phyloP scores from a whole-genome alignment of 495 filamentous ascomycete species.

The Penicillium desertorum region DNA sequence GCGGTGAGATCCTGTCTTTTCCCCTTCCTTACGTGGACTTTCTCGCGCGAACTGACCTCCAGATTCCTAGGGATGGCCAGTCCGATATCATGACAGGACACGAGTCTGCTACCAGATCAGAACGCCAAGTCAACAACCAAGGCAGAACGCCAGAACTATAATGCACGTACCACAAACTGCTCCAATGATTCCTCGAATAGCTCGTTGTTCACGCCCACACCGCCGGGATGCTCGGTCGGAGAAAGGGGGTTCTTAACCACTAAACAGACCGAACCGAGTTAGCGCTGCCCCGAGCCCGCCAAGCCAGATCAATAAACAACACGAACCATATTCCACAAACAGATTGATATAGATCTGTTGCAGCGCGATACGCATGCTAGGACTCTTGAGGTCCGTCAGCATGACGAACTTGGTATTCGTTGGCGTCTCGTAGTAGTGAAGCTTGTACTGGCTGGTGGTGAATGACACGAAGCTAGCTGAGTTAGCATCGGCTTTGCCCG shows the following conservation, averaged over 20 bases:
- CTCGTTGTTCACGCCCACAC: slow-evolving; percentile 88
- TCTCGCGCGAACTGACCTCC: not conserved
- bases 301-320: not conserved
- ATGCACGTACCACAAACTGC: slow-evolving; percentile 65
- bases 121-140: slow-evolving; percentile 17
- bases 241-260: slow-evolving; percentile 95
- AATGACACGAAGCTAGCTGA: slow-evolving; percentile 74
- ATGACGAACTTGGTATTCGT: slow-evolving; percentile 95
- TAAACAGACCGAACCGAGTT: slow-evolving; percentile 30
- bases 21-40: not conserved
- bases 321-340: slow-evolving; percentile 88
- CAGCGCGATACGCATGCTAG: slow-evolving; percentile 86
- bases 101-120: slow-evolving; percentile 39
- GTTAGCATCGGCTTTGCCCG: slow-evolving; percentile 3
- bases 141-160: slow-evolving; percentile 6
- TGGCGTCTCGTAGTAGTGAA: slow-evolving; percentile 98
- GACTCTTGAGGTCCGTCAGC: slow-evolving; percentile 86
- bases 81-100: slow-evolving; percentile 33
- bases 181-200: slow-evolving; percentile 91
- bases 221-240: slow-evolving; percentile 83
- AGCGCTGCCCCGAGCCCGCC: slow-evolving; percentile 5
- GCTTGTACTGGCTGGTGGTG: slow-evolving; percentile 90
- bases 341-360: slow-evolving; percentile 99
- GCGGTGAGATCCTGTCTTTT: not conserved
- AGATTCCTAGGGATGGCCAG: not conserved